Percentiles rank a stretch among this genome's conserved stretches.
Evolutionary conservation across 1,284 basidiomycete species (phyloP).

Genomic region (Singerocomus rubriflavus): DNA sequence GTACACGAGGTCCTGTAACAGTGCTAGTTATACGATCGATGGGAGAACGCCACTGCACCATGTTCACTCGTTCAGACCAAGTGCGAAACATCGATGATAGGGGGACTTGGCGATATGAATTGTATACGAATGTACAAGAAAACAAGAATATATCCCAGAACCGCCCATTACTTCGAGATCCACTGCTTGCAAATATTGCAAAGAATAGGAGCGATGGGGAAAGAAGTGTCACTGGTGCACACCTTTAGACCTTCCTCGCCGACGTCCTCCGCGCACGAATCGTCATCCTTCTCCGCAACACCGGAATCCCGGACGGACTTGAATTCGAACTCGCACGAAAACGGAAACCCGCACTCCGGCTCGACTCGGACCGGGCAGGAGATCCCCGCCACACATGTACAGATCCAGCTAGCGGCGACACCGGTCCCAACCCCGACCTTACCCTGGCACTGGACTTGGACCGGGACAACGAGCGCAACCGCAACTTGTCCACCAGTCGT

Average conservation of each 20-base stretch:
- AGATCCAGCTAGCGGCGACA: slow-evolving; percentile 9
- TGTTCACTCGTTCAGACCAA: neutral
- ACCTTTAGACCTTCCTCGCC: slow-evolving; percentile 15
- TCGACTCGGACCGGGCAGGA: slow-evolving; percentile 19
- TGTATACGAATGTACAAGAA: neutral
- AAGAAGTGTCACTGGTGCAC: neutral
- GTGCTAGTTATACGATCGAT: no score
- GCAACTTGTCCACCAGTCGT: slow-evolving; percentile 18
- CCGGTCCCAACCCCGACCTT: slow-evolving; percentile 1
- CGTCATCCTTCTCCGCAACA: slow-evolving; percentile 30
- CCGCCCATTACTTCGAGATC: neutral
- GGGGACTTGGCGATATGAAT: neutral
- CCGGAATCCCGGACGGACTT: slow-evolving; percentile 28
- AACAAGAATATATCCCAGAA: neutral
- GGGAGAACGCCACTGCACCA: no score
- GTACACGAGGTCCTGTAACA: no score
- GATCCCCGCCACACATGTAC: slow-evolving; percentile 20
- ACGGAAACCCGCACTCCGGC: slow-evolving; percentile 10
- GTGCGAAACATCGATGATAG: neutral
- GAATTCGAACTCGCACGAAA: neutral
- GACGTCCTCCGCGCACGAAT: slow-evolving; percentile 27
- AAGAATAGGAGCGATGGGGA: neutral
- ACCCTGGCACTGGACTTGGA: no score
- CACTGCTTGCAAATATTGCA: neutral
- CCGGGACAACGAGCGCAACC: slow-evolving; percentile 16